A percentile compares a stretch with the other conserved stretches of the same genome.
phyloP scores from a whole-genome alignment of 768 basidiomycete genomes.

The Auriscalpium microsporum region DNA sequence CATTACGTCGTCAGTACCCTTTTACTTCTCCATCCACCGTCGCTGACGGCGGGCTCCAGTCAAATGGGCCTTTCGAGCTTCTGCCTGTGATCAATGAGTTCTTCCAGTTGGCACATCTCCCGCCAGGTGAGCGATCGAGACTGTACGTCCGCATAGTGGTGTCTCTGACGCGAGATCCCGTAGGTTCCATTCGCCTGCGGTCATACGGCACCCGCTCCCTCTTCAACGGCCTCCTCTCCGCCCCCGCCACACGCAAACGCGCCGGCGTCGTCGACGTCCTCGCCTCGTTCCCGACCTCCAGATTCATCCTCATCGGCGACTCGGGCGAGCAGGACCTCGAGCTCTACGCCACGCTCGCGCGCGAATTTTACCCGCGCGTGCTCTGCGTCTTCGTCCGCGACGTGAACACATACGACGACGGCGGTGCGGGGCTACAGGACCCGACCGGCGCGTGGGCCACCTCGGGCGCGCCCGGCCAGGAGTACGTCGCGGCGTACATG shows the following conservation, averaged over 20 bases:
- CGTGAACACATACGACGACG: constrained; percentile 34
- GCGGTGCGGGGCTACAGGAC: constrained; percentile 40
- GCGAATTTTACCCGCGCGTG: constrained; percentile 60
- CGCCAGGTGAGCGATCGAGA: constrained; percentile 36
- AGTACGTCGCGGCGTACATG: not conserved
- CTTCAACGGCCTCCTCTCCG: constrained; percentile 74
- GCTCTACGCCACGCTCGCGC: constrained; percentile 72
- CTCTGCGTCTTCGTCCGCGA: constrained; percentile 80
- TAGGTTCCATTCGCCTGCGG: constrained; percentile 71
- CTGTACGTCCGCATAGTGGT: not conserved
- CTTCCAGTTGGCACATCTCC: constrained; percentile 59
- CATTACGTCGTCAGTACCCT: constrained; percentile 73
- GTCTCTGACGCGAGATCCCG: constrained; percentile 2
- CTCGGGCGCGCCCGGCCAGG: not conserved
- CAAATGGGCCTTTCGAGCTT: constrained; percentile 83
- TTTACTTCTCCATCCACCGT: not conserved
- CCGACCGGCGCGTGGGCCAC: constrained; percentile 42
- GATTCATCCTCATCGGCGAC: constrained; percentile 85
- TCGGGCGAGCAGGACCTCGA: constrained; percentile 94
- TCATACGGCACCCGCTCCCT: constrained; percentile 81
- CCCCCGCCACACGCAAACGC: constrained; percentile 78
- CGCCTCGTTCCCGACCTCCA: constrained; percentile 61
- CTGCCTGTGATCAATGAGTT: constrained; percentile 74
- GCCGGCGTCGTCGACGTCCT: constrained; percentile 73
- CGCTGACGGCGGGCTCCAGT: constrained; percentile 33